Conservation (phyloP, 768 basidiomycete genomes). For the Galerina sulciceps region DNA sequence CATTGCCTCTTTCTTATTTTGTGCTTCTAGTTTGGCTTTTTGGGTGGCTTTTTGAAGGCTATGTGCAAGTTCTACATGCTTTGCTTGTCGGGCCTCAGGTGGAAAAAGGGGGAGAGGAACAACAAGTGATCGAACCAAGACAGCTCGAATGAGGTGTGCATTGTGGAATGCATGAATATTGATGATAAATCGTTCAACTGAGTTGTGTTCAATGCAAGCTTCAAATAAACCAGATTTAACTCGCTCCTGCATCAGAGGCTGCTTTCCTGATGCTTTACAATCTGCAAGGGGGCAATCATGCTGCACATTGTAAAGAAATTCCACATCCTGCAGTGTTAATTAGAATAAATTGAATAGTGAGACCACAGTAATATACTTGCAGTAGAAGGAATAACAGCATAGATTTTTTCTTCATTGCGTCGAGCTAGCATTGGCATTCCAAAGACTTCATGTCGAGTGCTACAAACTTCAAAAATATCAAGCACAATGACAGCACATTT, state of each 20-base stretch:
- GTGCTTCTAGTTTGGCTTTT: too few species aligned
- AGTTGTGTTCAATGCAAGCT: slow-evolving; percentile 14
- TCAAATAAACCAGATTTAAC: not conserved
- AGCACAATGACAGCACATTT: slow-evolving; percentile 12
- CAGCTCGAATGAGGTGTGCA: slow-evolving; percentile 13
- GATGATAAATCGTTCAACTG: slow-evolving; percentile 14
- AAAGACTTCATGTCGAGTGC: slow-evolving; percentile 17
- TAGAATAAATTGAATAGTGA: not conserved
- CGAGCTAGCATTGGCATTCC: slow-evolving; percentile 24
- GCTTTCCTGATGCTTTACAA: slow-evolving; percentile 14
- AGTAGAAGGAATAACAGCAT: slow-evolving; percentile 13
- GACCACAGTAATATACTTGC: slow-evolving; percentile 5
- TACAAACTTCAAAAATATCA: slow-evolving; percentile 20
- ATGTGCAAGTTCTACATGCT: too few species aligned
- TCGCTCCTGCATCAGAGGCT: slow-evolving; percentile 9
- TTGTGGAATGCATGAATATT: slow-evolving; percentile 24
- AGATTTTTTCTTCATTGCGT: slow-evolving; percentile 3
- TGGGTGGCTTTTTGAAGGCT: too few species aligned
- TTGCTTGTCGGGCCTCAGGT: too few species aligned
- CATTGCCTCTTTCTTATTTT: too few species aligned
- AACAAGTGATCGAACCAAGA: slow-evolving; percentile 7
- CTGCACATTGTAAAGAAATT: slow-evolving; percentile 25
- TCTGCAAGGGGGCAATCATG: slow-evolving; percentile 21
- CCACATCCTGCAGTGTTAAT: slow-evolving; percentile 9
- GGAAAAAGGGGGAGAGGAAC: slow-evolving; percentile 7